Evolutionary conservation across 164 flowering plant species (phyloP), one percentile per base, ranked within the genome.

Genomic region (Stephania yunnanensis): DNA sequence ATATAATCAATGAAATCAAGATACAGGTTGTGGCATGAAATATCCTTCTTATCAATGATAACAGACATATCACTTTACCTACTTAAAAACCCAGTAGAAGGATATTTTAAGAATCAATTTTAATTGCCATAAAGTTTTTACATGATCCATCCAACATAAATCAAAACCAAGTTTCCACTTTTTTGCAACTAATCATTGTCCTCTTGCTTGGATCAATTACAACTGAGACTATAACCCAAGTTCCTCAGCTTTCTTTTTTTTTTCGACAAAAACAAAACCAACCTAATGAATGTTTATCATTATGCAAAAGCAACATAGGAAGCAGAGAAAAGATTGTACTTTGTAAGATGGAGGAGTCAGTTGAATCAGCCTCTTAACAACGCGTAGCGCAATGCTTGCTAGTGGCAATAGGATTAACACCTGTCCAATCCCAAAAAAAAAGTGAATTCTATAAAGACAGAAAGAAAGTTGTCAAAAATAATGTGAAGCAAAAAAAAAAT

Each of bases 331-430:
- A 13, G 45, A 48, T 11, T 76, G 72, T 89, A 95, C 98, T 92
- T 89, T 91, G 78, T 85, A 76, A 74, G 86, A 73, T 68, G 85
- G 11, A 29, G 98, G 97, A 10, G 95, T 91, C 74, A 95, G 79
- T 48, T 92, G 90, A 78, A 93, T 89, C 68, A 95, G 80, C 87
- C 97, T 89, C 90, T 82, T 89, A 58, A 93, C 82, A 70, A 91
- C 80, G 71, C 97, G 92, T 69, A 83, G 79, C 46, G 95, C 94
- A 81, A 92, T 82, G 80, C 94, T 90, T 74, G 88, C 88, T 48
- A 92, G 76, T 50, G 99, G 97, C 85, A 93, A 85, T 52, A 93
- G 75, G 71, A 95, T 87, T 83, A 95, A 72, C 74, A 95, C 91
- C 98, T 95, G 87, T 11, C 11, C 53, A 48, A 48, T 48, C 11